Evolutionary conservation across 441 rosid species (phyloP), one percentile per base, ranked within the genome.

Genomic region (Populus hybrid): DNA sequence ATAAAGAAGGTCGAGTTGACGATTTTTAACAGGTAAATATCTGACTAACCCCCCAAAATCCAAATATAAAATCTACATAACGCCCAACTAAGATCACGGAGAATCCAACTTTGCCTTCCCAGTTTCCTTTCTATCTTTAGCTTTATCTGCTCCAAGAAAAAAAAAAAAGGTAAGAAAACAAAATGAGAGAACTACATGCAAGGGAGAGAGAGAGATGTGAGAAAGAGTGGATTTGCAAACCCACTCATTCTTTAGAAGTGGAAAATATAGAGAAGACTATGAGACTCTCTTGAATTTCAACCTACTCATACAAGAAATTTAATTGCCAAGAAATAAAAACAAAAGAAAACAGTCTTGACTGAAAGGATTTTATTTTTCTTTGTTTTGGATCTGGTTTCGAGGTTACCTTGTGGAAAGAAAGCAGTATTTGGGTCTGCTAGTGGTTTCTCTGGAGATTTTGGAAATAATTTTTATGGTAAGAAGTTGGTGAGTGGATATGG

Each of bases 41-140:
- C 32, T 30, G 32, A 30, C 32, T 30, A 30, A 30, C 4, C 32
- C 32, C 32, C 32, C 30, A 64, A 35, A 65, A 16, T 53, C 21
- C 21, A 53, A 53, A 53, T 16, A 18, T 53, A 77, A 68, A 81
- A 50, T 82, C 6, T 73, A 81, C 64, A 83, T 74, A 82, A 82
- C 76, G 78, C 81, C 53, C 75, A 83, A 77, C 72, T 73, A 80
- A 80, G 78, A 79, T 83, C 78, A 35, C 77, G 75, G 82, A 81
- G 75, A 75, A 68, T 85, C 78, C 78, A 78, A 69, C 75, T 70
- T 73, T 76, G 68, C 79, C 77, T 79, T 77, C 74, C 64, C 61
- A 53, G 61, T 79, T 72, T 68, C 65, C 67, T 21, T 61, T 76
- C 78, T 71, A 14, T 34, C 77, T 75, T 64, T 59, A 9, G 68